Evolutionary conservation across 176 grass and related monocot species (phyloP), one percentile per base, ranked within the genome.

Genomic region (Typha latifolia): DNA sequence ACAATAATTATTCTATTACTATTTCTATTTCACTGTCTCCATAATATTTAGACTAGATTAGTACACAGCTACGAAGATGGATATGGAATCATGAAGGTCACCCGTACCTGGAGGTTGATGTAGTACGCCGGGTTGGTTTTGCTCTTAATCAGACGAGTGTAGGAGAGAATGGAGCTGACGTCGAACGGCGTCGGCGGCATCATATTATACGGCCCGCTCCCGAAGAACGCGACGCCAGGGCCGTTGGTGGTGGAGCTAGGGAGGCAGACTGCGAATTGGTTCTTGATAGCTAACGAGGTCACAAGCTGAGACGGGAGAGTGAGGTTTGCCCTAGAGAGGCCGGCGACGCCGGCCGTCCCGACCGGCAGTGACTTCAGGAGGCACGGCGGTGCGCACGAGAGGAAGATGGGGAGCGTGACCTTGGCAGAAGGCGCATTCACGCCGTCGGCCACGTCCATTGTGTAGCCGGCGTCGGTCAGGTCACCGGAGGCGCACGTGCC

Each of bases 181-280:
- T 84, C 74, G 32, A 12, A 12, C 3, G n/a, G 3, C 4, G 27
- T 53, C 1, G 66, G 55, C 27, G 74, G 49, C 34, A 69, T 59
- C 32, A 88, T 62, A 68, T 72, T 29, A 49, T 80, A 22, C 31
- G 48, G 72, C 1, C 34, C 68, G 5, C 69, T 63, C 3, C 85
- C 76, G 55, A 87, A 80, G 14, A 87, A 32, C 0, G 74, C 84
- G 10, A 73, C 72, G 4, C 84, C 89, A 0, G 10, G 48, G 0
- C 2, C 24, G 2, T 26, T 26, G 4, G 29, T 29, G 15, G 32
- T 53, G 48, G 63, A 19, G 32, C 27, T 16, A 2, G 84, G 81
- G 12, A 91, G 84, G 76, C 89, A 87, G 71, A 91, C 61, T 3
- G 77, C 11, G 52, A 91, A 82, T 49, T 49, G 70, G 12, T 47